phyloP scores from a whole-genome alignment of 78 protist genomes.

The Cavenderia fasciculata region DNA sequence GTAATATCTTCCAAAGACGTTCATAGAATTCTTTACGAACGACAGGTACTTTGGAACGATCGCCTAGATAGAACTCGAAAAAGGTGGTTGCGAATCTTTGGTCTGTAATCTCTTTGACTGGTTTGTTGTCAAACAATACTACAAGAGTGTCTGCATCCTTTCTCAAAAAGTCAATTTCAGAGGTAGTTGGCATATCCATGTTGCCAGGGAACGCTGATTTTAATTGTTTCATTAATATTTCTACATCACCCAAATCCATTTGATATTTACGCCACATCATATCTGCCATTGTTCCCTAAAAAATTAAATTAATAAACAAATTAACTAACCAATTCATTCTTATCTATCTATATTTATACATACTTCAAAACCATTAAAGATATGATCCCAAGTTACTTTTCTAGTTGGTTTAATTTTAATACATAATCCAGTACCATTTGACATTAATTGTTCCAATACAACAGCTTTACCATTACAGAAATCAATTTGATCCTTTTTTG shows the following conservation, averaged over 20 bases:
- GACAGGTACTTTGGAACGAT: constrained; percentile 9
- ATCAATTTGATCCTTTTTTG: neutral
- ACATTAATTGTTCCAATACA: neutral
- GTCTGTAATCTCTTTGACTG: constrained; percentile 21
- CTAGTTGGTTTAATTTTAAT: constrained; percentile 43
- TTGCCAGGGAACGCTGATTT: neutral
- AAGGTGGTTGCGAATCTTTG: neutral
- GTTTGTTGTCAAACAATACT: constrained; percentile 4
- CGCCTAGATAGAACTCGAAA: constrained; percentile 65
- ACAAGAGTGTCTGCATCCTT: constrained; percentile 4
- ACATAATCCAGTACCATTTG: constrained; percentile 25
- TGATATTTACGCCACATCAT: constrained; percentile 22
- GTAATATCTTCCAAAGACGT: constrained; percentile 32
- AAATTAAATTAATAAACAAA: no score
- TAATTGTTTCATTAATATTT: neutral
- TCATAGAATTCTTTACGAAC: constrained; percentile 29
- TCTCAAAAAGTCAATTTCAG: constrained; percentile 30
- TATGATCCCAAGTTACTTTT: constrained; percentile 46
- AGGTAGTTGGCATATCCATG: constrained; percentile 12
- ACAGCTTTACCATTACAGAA: neutral
- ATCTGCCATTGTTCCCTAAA: no score
- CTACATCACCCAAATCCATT: constrained; percentile 20
- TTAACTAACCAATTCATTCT: no score
- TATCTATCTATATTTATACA: no score
- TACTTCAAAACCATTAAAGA: constrained; percentile 35